phyloP scores from a whole-genome alignment of 441 rosid species.

The Eutrema salsugineum region DNA sequence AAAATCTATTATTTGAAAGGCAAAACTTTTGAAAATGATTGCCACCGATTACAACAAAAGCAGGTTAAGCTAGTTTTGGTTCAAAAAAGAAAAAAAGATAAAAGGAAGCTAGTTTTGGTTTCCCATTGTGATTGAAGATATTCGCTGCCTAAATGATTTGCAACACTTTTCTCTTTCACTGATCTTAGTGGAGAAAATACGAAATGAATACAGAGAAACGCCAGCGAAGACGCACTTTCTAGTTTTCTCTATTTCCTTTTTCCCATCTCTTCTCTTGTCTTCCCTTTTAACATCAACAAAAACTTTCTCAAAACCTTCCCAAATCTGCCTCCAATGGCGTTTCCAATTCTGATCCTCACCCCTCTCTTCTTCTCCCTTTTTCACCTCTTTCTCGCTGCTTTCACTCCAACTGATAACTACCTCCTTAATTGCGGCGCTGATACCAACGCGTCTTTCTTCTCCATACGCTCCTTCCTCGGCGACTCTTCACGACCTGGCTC shows the following conservation, averaged over 20 bases:
- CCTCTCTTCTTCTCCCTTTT: constrained; percentile 26
- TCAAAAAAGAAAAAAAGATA: too few species aligned
- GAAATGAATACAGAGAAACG: constrained; percentile 8
- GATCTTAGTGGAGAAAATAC: constrained; percentile 20
- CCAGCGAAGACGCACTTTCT: constrained; percentile 33
- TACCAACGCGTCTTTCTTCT: constrained; percentile 41
- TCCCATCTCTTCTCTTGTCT: neutral
- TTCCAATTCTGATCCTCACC: constrained; percentile 27
- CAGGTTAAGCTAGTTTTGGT: constrained; percentile 3
- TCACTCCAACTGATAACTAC: constrained; percentile 67
- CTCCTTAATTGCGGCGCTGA: constrained; percentile 73
- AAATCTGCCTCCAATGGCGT: constrained; percentile 30
- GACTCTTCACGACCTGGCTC: constrained; percentile 48
- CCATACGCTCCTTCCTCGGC: constrained; percentile 49
- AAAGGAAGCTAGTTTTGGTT: constrained; percentile 14
- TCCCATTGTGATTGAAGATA: constrained; percentile 27
- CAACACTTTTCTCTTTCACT: constrained; percentile 10
- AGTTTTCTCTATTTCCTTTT: neutral
- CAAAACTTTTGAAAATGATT: constrained; percentile 17
- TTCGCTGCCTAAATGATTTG: constrained; percentile 11
- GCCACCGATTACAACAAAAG: constrained; percentile 12
- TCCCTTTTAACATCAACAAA: neutral
- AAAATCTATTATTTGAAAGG: neutral
- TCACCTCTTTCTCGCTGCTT: constrained; percentile 31
- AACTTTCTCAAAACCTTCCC: neutral